Percentiles rank a stretch among this genome's conserved stretches.
phyloP scores from a whole-genome alignment of 805 yeast species.

The Sugiyamaella boreocaroliniensis region DNA sequence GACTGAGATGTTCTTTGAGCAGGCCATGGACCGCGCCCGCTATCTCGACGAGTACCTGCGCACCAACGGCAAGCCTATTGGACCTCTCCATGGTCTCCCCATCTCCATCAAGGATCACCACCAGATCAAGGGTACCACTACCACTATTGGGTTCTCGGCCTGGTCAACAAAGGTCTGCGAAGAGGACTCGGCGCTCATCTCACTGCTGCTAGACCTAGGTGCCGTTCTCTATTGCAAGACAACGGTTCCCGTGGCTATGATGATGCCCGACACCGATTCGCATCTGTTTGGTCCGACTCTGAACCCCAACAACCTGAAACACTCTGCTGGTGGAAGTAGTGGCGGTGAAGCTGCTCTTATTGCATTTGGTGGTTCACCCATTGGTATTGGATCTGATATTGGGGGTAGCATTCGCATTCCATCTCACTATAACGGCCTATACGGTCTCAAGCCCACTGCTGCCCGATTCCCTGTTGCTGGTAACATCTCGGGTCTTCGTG shows the following conservation, averaged over 20 bases:
- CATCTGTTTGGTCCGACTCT: conserved; percentile 41
- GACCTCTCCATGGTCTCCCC: conserved; percentile 65
- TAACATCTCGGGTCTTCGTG: conserved; percentile 32
- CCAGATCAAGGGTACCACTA: conserved; percentile 41
- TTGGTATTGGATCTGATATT: conserved; percentile 50
- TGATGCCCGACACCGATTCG: conserved; percentile 42
- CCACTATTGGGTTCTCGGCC: conserved; percentile 42
- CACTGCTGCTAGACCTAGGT: conserved; percentile 38
- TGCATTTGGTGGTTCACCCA: conserved; percentile 38
- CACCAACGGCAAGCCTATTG: conserved; percentile 43
- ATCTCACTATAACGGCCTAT: conserved; percentile 38
- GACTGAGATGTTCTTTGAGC: conserved; percentile 43
- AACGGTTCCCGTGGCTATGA: conserved; percentile 44
- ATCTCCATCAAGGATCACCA: conserved; percentile 51
- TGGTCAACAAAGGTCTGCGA: conserved; percentile 32
- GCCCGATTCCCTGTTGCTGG: conserved; percentile 38
- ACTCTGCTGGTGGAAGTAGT: conserved; percentile 50
- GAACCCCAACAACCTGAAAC: conserved; percentile 40
- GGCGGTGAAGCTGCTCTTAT: conserved; percentile 50
- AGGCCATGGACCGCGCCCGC: conserved; percentile 52
- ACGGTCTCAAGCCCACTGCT: conserved; percentile 43
- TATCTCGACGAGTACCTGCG: conserved; percentile 45
- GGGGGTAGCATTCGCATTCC: conserved; percentile 51
- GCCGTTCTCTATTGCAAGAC: conserved; percentile 52
- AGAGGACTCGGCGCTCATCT: conserved; percentile 34